A percentile compares a stretch with the other conserved stretches of the same genome.
Evolutionary conservation across 177 flowering plant species (phyloP).

Genomic region (Vitis hybrid): DNA sequence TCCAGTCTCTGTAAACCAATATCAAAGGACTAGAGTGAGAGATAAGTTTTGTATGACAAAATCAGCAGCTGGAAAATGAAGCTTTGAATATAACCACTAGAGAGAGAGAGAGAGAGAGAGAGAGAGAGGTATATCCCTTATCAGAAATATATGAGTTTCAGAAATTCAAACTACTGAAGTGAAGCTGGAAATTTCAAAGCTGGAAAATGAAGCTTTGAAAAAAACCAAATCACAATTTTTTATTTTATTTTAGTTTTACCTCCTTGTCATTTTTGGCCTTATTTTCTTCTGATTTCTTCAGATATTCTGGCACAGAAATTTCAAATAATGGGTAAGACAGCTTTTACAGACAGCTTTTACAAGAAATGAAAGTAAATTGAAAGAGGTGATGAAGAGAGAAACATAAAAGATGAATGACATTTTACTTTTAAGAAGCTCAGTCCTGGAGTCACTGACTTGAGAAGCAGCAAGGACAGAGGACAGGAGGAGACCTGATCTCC

Average conservation of each 20-base stretch:
- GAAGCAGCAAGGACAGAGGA: constrained; percentile 34
- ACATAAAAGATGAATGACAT: neutral
- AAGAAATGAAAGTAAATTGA: neutral
- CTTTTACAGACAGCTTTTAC: neutral
- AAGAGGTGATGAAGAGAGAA: neutral
- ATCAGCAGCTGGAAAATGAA: neutral
- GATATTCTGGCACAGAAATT: constrained; percentile 42
- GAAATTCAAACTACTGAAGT: no score
- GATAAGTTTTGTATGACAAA: neutral
- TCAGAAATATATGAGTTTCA: no score
- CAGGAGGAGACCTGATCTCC: constrained; percentile 45
- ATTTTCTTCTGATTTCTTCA: constrained; percentile 90
- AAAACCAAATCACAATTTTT: no score
- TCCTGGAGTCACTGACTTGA: constrained; percentile 35
- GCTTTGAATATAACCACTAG: neutral
- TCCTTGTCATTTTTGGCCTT: constrained; percentile 91
- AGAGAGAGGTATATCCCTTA: no score
- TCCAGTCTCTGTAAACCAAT: constrained; percentile 64
- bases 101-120: no score
- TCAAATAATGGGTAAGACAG: neutral
- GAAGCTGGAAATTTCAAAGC: neutral
- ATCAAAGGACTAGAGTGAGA: neutral
- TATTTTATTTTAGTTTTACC: constrained; percentile 29
- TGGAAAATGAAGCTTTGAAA: neutral
- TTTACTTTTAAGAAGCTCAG: constrained; percentile 51